These are phyloP conservation scores for Dactylis glomerata DNA, from an alignment of 176 grass and related monocot genomes.

Conservation along the genomic window DNA sequence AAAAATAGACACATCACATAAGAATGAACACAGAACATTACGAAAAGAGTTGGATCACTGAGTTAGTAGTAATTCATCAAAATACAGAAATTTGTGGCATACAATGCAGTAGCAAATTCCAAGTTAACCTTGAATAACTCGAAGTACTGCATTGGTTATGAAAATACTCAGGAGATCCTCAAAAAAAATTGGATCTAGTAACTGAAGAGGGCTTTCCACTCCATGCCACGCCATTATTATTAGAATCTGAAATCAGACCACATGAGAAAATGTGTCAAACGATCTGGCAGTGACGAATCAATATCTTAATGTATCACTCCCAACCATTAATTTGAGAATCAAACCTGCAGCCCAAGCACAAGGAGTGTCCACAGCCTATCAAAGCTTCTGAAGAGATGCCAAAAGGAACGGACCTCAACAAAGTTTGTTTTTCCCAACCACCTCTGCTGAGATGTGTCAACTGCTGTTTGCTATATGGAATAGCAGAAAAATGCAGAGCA, in stretches of 20 bases:
- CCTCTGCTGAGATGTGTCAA: conserved; percentile 27
- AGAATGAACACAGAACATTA: neutral
- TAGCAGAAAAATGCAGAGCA: conserved; percentile 22
- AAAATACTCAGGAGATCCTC: conserved; percentile 91
- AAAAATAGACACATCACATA: conserved; percentile 2
- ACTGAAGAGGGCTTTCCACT: conserved; percentile 73
- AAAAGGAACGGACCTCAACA: conserved; percentile 88
- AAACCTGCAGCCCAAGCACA: conserved; percentile 89
- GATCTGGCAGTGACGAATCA: neutral
- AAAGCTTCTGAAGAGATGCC: conserved; percentile 99
- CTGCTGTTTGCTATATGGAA: conserved; percentile 39
- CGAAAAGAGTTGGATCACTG: neutral
- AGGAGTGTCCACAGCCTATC: conserved; percentile 89
- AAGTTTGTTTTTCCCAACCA: conserved; percentile 98
- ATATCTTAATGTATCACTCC: conserved; percentile 25
- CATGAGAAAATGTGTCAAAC: conserved; percentile 26
- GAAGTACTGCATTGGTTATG: conserved; percentile 82
- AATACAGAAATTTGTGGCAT: neutral
- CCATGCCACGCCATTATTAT: conserved; percentile 97
- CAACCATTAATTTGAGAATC: conserved; percentile 17
- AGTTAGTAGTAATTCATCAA: neutral
- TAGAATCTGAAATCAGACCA: conserved; percentile 59
- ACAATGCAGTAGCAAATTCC: neutral
- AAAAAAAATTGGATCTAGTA: conserved; percentile 83
- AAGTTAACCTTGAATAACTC: conserved; percentile 79